Conservation (phyloP, 1,139 yeast genomes). For the Zygoascus meyerae region DNA sequence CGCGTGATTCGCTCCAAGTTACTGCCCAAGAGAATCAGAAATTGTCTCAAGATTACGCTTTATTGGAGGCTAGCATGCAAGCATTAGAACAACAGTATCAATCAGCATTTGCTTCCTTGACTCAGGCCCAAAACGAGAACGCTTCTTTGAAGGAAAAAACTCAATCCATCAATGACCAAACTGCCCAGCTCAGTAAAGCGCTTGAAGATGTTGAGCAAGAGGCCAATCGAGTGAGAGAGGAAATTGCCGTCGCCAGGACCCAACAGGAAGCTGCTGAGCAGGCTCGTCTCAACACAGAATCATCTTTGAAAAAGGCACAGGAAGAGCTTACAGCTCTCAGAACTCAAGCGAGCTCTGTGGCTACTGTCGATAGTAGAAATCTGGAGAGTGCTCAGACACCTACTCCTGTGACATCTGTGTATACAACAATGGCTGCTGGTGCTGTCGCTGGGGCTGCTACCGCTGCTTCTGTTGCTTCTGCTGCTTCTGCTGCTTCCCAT, state of each 20-base stretch:
- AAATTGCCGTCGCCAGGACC: constrained; percentile 59
- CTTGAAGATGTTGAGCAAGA: constrained; percentile 48
- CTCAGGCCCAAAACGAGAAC: constrained; percentile 63
- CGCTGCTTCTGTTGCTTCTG: constrained; percentile 19
- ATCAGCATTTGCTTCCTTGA: constrained; percentile 53
- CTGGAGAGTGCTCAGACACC: neutral
- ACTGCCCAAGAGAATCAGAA: constrained; percentile 68
- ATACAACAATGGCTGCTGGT: constrained; percentile 30
- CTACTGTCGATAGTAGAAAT: constrained; percentile 2
- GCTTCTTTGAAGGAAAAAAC: constrained; percentile 58
- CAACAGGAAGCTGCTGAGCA: constrained; percentile 55
- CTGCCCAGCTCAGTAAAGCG: constrained; percentile 52
- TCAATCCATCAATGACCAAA: constrained; percentile 61
- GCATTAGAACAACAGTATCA: constrained; percentile 65
- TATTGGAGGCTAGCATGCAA: constrained; percentile 76
- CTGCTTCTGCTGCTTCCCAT: constrained; percentile 26
- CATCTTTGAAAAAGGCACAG: constrained; percentile 12
- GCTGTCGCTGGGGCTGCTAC: constrained; percentile 23
- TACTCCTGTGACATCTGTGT: constrained; percentile 1
- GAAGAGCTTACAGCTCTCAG: neutral
- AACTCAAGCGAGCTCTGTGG: constrained; percentile 1
- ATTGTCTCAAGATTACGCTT: constrained; percentile 66
- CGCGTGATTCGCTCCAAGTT: constrained; percentile 52
- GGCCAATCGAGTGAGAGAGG: constrained; percentile 54
- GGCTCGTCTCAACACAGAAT: constrained; percentile 36